Conservation (phyloP, 129 eudicot genomes). For the Escallonia herrerae region DNA sequence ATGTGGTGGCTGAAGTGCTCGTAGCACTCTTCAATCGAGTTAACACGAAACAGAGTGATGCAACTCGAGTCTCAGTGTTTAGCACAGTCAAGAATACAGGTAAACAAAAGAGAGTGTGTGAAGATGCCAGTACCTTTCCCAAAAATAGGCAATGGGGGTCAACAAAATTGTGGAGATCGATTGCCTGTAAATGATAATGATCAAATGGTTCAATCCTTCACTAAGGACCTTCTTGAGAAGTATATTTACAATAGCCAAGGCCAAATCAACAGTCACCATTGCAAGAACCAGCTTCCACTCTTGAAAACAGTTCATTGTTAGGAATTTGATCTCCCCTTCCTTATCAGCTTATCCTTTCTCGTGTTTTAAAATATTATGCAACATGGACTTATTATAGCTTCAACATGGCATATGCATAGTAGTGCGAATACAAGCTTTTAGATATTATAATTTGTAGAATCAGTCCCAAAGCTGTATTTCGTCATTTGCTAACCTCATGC, state of each 20-base stretch:
- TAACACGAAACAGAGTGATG: too few species aligned
- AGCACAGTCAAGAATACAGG: too few species aligned
- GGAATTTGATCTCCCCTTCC: background rate
- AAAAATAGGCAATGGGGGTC: slow-evolving; percentile 40
- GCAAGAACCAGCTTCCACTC: slow-evolving; percentile 39
- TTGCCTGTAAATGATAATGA: slow-evolving; percentile 37
- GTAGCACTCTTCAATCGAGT: too few species aligned
- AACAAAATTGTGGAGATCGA: slow-evolving; percentile 30
- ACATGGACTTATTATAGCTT: background rate
- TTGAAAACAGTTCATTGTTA: slow-evolving; percentile 19
- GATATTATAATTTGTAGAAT: background rate
- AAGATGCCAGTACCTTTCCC: slow-evolving; percentile 35
- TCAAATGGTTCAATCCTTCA: slow-evolving; percentile 31
- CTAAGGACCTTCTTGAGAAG: slow-evolving; percentile 42
- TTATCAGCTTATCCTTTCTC: too few species aligned
- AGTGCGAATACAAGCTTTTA: background rate
- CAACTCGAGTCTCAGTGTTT: too few species aligned
- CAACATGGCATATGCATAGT: background rate
- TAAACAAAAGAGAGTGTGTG: too few species aligned
- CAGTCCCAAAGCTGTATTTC: background rate
- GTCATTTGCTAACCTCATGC: too few species aligned
- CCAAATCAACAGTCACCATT: slow-evolving; percentile 29
- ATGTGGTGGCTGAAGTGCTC: too few species aligned
- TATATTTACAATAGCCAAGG: slow-evolving; percentile 33
- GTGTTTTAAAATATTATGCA: background rate